Conservation (phyloP, 163 green algal genomes). For the Chloromonas sp. region DNA sequence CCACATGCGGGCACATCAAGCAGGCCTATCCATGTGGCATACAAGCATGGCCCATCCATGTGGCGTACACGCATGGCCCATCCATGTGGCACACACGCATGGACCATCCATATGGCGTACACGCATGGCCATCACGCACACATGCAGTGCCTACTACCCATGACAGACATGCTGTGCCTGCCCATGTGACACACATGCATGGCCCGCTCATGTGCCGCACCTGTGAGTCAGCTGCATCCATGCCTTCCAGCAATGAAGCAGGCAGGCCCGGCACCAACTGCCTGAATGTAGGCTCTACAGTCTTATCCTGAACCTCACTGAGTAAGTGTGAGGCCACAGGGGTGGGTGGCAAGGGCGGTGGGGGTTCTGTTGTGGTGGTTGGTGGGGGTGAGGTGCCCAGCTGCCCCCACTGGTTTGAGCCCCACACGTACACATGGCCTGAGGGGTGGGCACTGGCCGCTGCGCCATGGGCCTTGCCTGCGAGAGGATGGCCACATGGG, state of each 20-base stretch:
- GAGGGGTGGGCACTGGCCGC: slow-evolving; percentile 3
- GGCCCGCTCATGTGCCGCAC: no score
- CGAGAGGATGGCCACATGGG: neutral
- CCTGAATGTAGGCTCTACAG: slow-evolving; percentile 7
- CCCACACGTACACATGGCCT: slow-evolving; percentile 26
- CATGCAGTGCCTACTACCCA: no score
- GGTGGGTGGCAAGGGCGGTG: neutral
- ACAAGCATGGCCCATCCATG: no score
- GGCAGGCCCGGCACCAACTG: slow-evolving; percentile 5
- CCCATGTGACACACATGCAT: no score
- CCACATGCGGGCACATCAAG: no score
- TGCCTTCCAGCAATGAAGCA: neutral
- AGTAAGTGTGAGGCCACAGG: neutral
- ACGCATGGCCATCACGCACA: no score
- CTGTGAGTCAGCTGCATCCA: neutral
- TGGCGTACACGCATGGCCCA: no score
- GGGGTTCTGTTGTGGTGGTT: neutral
- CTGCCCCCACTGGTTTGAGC: slow-evolving; percentile 25
- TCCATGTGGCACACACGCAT: no score
- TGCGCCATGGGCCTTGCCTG: slow-evolving; percentile 21
- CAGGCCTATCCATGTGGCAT: no score
- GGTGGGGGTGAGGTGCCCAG: slow-evolving; percentile 10
- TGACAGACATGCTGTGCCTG: no score
- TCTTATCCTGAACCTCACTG: neutral
- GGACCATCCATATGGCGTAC: no score